phyloP scores from a whole-genome alignment of 2,329 filamentous ascomycete species.

The Colletotrichum brevisporum region DNA sequence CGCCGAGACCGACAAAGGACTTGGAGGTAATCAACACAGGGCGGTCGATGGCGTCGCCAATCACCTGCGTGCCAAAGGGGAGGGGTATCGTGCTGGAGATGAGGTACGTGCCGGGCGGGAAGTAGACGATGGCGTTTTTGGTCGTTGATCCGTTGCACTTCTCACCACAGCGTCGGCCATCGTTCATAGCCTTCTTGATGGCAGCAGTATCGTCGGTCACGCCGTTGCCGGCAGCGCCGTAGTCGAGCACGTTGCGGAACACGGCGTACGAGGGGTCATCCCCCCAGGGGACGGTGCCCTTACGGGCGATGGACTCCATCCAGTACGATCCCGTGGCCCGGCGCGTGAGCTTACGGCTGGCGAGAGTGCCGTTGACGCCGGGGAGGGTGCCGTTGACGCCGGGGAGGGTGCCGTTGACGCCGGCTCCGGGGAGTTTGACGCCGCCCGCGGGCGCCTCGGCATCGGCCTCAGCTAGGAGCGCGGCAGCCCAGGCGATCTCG shows the following conservation, averaged over 20 bases:
- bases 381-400: too few species aligned
- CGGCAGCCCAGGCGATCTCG: conserved; percentile 45
- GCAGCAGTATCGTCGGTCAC: conserved; percentile 53
- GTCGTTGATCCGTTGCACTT: conserved; percentile 39
- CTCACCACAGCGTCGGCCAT: conserved; percentile 37
- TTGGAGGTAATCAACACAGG: conserved; percentile 21
- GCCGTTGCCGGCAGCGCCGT: conserved; percentile 64
- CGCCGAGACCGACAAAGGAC: conserved; percentile 34
- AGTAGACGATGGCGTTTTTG: conserved; percentile 45
- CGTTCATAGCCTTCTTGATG: conserved; percentile 42
- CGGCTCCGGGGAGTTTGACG: neutral
- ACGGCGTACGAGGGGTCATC: conserved; percentile 60
- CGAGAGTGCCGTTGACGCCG: too few species aligned
- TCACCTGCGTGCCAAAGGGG: conserved; percentile 44
- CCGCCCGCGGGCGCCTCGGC: neutral
- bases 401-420: too few species aligned
- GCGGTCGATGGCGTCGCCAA: conserved; percentile 35
- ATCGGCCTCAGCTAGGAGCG: conserved; percentile 45
- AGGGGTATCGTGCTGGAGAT: conserved; percentile 41
- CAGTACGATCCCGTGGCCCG: conserved; percentile 6
- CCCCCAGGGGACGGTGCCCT: conserved; percentile 4
- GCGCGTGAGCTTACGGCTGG: neutral
- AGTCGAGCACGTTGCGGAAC: conserved; percentile 70
- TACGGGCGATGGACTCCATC: conserved; percentile 8
- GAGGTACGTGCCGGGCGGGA: conserved; percentile 45